These are phyloP conservation scores for Lecanosticta acicola DNA, from an alignment of 2,329 filamentous ascomycete genomes.

Conservation along the genomic window DNA sequence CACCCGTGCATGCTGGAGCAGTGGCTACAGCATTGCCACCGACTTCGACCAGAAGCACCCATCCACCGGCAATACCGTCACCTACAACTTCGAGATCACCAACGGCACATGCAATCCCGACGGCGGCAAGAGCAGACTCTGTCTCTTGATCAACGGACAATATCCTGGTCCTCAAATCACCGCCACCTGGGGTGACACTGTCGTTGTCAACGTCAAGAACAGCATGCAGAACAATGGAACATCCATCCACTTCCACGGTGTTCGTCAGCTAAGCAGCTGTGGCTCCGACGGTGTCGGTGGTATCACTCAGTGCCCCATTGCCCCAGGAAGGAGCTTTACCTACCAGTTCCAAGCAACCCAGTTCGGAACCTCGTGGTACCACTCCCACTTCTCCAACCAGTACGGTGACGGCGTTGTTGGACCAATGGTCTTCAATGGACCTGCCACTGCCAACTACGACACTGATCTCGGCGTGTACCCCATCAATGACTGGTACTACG, in stretches of 20 bases:
- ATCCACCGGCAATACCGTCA: slow-evolving; percentile 34
- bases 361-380: slow-evolving; percentile 46
- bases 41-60: slow-evolving; percentile 43
- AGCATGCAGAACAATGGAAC: slow-evolving; percentile 35
- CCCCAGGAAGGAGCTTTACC: slow-evolving; percentile 12
- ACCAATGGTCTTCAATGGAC: slow-evolving; percentile 56
- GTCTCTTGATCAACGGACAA: slow-evolving; percentile 54
- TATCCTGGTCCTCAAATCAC: slow-evolving; percentile 48
- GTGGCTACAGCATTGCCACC: slow-evolving; percentile 41
- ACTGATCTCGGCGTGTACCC: slow-evolving; percentile 55
- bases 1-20: slow-evolving; percentile 39
- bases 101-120: slow-evolving; percentile 38
- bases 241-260: slow-evolving; percentile 41
- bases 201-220: slow-evolving; percentile 35
- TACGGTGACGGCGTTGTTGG: slow-evolving; percentile 55
- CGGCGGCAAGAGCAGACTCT: slow-evolving; percentile 25
- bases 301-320: slow-evolving; percentile 21
- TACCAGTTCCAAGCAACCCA: slow-evolving; percentile 37
- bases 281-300: slow-evolving; percentile 30
- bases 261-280: slow-evolving; percentile 31
- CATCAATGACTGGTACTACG: slow-evolving; percentile 54
- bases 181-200: slow-evolving; percentile 25
- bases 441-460: slow-evolving; percentile 54
- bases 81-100: slow-evolving; percentile 31
- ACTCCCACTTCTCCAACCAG: slow-evolving; percentile 53